Percentiles rank a stretch among this genome's conserved stretches.
phyloP scores from a whole-genome alignment of 108 stramenopile genomes.

The Chaetoceros muelleri region DNA sequence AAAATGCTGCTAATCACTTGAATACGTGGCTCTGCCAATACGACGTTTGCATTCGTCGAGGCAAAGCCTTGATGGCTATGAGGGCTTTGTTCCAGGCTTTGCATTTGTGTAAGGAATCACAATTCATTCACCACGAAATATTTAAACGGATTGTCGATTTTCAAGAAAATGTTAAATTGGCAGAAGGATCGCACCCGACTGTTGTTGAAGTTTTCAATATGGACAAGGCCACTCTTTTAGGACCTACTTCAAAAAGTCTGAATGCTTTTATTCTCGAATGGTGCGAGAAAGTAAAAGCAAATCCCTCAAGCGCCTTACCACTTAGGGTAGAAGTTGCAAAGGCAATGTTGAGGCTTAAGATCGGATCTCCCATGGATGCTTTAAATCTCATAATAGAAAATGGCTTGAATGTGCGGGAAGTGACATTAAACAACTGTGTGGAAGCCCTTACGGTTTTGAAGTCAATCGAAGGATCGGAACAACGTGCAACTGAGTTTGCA shows the following conservation, averaged over 20 bases:
- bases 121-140: constrained; percentile 29
- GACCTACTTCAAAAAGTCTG: constrained; percentile 25
- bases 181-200: constrained; percentile 14
- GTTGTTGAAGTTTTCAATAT: constrained; percentile 35
- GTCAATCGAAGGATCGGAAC: constrained; percentile 26
- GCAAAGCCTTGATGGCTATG: constrained; percentile 80
- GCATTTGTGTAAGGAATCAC: constrained; percentile 48
- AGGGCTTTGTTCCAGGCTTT: constrained; percentile 25
- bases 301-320: constrained; percentile 27
- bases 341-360: constrained; percentile 35
- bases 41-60: constrained; percentile 86
- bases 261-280: constrained; percentile 36
- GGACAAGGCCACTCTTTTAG: constrained; percentile 38
- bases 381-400: constrained; percentile 36
- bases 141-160: constrained; percentile 64
- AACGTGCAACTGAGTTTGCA: too few relatives aligned
- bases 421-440: constrained; percentile 33
- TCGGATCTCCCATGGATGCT: constrained; percentile 25
- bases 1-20: constrained; percentile 54
- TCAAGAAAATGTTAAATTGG: constrained; percentile 18
- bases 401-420: constrained; percentile 33
- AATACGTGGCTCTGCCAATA: constrained; percentile 80
- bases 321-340: constrained; percentile 47
- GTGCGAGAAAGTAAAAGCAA: constrained; percentile 18
- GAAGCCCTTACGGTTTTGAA: constrained; percentile 32